Base-by-base conservation (phyloP, 2,329 filamentous ascomycete genomes). In the Exophiala mesophila region DNA sequence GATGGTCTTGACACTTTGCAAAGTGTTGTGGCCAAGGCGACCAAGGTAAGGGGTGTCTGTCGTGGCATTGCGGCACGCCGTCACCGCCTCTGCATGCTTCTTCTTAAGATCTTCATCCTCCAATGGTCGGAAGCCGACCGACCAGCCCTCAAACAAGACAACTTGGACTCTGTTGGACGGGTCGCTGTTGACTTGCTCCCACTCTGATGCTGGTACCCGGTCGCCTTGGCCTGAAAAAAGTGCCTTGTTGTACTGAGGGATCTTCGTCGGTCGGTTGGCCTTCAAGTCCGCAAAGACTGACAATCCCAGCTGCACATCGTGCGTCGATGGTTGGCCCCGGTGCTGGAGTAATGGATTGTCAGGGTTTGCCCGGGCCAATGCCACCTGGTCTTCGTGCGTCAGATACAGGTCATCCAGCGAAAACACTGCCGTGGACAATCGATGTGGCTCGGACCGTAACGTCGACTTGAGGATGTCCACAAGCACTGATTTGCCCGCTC, bases 341-440 rank as follows among this genome's bases (percentile, higher is more conserved):
- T 88, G 83, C 57, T 88, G 84, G 34, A 94, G 72, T 3, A 96
- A 74, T 15, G 77, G 76, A 58, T 95, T 95, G 26, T 74, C 64
- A 0, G 83, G 77, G 57, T 92, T 71, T 5, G 74, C 64, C 32
- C 72, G 63, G 18, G 84, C 80, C 16, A 94, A 76, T 2, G 71
- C 69, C 19, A 74, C 61, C 62, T 92, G 85, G 51, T 82, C 74
- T 16, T 70, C 67, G 60, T 86, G 86, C 10, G 78, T 74, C 40
- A 94, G 79, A 66, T 96, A 95, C 55, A 96, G 81, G 67, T 95
- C 88, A 63, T 96, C 89, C 52, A 95, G 83, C 62, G 85, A 89
- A 62, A 87, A 76, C 39, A 88, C 82, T 36, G 85, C 70, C 2
- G 83, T 83, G 44, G 74, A 68, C 17, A 85, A 72, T 15, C 73